phyloP scores from a whole-genome alignment of 495 filamentous ascomycete species.

The Lentithecium fluviatile region DNA sequence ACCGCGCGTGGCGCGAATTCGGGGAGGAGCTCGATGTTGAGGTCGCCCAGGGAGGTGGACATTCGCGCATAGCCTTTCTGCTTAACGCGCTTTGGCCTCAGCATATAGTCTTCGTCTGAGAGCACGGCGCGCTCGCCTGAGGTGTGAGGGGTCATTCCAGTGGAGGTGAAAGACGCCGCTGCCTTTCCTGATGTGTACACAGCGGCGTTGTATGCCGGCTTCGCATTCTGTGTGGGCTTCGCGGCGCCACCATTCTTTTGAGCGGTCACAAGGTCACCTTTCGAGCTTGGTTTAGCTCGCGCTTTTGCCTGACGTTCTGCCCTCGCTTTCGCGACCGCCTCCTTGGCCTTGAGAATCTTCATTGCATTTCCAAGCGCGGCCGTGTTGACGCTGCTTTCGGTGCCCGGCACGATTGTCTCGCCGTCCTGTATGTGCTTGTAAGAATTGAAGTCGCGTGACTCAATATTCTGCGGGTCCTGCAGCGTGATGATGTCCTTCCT shows the following conservation, averaged over 20 bases:
- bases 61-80: slow-evolving; percentile 86
- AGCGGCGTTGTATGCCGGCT: slow-evolving; percentile 76
- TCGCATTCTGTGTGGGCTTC: slow-evolving; percentile 50
- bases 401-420: slow-evolving; percentile 60
- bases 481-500: slow-evolving; percentile 94
- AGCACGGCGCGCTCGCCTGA: slow-evolving; percentile 78
- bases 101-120: slow-evolving; percentile 92
- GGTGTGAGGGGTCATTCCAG: slow-evolving; percentile 88
- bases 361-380: slow-evolving; percentile 75
- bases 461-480: slow-evolving; percentile 93
- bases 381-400: slow-evolving; percentile 66
- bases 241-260: slow-evolving; percentile 36
- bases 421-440: slow-evolving; percentile 93
- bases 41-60: slow-evolving; percentile 73
- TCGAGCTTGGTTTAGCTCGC: slow-evolving; percentile 28
- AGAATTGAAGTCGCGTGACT: slow-evolving; percentile 74
- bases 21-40: slow-evolving; percentile 87
- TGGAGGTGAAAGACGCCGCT: slow-evolving; percentile 92
- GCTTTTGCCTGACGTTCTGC: slow-evolving; percentile 48
- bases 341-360: slow-evolving; percentile 89
- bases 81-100: slow-evolving; percentile 83
- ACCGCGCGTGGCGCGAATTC: slow-evolving; percentile 89
- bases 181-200: slow-evolving; percentile 87
- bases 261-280: slow-evolving; percentile 6
- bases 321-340: slow-evolving; percentile 83